Base-by-base conservation (phyloP, 306 rosid species). In the Cajanus cajan region DNA sequence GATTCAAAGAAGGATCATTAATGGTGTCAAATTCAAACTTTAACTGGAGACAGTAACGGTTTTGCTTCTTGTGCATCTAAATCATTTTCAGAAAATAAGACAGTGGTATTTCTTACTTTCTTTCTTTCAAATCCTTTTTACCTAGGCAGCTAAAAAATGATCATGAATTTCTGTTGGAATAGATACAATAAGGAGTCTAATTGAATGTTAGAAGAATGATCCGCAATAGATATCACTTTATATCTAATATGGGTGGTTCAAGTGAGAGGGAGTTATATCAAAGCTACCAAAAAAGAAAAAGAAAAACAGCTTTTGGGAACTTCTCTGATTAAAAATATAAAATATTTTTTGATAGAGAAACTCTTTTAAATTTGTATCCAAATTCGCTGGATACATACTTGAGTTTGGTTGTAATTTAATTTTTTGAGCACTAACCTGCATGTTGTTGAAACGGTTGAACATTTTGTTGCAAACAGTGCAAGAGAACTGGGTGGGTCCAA, bases 401-500 rank as follows among this genome's bases (percentile, higher is more conserved):
- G 1, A 76, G 1, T 21, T 15, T 18, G 21, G 7, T 3, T 58
- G 5, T 25, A 12, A 0, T 45, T 48, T 48, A 36, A 36, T 11
- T 22, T 55, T 25, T 22, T 22, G 7, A 8, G 47, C 10, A 80
- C 66, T 63, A 44, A 39, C 98, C 98, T 92, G 98, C 98, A 94
- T 94, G 86, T 94, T 94, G 89, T 94, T 94, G 94, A 85, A 94
- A 79, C 98, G 85, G 86, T 86, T 92, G 95, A 94, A 94, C 82
- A 95, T 90, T 84, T 94, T 94, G 86, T 81, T 82, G 89, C 98
- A 94, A 72, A 94, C 97, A 2, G 89, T 71, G 91, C 97, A 94
- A 81, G 98, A 92, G 91, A 94, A 94, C 82, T 94, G 98, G 7
- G 98, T 90, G 22, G 97, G 97, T 19, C 98, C 98, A 22, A 92